Percentiles rank a stretch among this genome's conserved stretches.
These are phyloP conservation scores for Histomonas meleagridis DNA, from an alignment of 208 protist species.

Conservation along the genomic window DNA sequence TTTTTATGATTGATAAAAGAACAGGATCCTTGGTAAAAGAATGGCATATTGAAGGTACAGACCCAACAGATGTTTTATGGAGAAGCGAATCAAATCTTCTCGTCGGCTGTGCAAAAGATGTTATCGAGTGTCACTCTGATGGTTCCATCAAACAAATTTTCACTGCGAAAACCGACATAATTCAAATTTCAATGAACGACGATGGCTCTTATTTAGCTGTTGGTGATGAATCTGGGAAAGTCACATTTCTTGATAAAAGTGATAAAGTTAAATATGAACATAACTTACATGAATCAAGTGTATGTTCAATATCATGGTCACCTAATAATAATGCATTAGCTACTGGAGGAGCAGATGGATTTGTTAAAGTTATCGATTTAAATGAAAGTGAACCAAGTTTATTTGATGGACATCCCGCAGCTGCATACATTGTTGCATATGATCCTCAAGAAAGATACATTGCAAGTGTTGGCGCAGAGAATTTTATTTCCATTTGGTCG, in stretches of 20 bases:
- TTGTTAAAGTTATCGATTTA: not conserved
- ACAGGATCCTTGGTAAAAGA: not conserved
- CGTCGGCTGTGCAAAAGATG: not conserved
- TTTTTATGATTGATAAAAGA: not conserved
- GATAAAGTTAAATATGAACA: not conserved
- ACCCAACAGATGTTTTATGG: not conserved
- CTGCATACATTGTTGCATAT: not conserved
- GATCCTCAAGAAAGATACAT: not conserved
- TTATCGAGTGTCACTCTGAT: not conserved
- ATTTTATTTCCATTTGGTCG: not conserved
- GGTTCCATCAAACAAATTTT: not conserved
- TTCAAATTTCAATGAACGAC: not conserved
- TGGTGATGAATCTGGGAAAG: not conserved
- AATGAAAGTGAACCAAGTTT: not conserved
- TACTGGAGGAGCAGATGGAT: not conserved
- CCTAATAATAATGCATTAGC: not conserved
- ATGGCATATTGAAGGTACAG: not conserved
- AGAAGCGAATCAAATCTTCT: not conserved
- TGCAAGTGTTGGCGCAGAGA: not conserved
- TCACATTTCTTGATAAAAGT: not conserved
- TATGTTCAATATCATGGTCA: not conserved
- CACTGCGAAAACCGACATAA: not conserved
- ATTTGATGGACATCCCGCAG: not conserved
- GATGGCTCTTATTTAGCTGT: not conserved
- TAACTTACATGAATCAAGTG: not conserved